phyloP scores from a whole-genome alignment of 2,329 filamentous ascomycete genomes.

The Venturia carpophila region DNA sequence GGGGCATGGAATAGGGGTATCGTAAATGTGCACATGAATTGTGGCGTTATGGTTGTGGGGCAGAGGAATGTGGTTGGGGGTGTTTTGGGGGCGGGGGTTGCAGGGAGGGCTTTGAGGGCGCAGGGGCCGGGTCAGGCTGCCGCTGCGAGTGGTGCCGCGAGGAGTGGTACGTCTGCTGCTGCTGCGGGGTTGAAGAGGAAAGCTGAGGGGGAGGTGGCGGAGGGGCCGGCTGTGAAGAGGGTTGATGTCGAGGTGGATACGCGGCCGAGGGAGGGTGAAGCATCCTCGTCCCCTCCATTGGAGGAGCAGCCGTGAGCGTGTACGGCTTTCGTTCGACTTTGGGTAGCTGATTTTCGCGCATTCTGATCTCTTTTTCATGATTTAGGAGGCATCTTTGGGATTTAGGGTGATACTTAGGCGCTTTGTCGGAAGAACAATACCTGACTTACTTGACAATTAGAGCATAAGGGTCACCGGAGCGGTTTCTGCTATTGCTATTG shows the following conservation, averaged over 20 bases:
- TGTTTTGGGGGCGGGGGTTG: background rate
- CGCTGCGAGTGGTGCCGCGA: background rate
- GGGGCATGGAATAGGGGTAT: background rate
- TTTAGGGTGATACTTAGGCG: background rate
- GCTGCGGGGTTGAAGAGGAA: background rate
- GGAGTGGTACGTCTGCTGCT: background rate
- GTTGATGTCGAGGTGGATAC: background rate
- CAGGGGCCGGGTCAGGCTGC: background rate
- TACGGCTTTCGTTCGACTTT: too few species aligned
- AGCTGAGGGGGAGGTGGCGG: background rate
- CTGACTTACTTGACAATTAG: background rate
- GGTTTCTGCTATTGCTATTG: too few species aligned
- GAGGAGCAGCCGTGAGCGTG: background rate
- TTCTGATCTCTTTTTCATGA: background rate
- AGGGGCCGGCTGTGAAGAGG: background rate
- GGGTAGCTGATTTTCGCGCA: background rate
- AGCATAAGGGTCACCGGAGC: background rate
- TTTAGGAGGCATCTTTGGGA: background rate
- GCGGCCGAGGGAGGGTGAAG: background rate
- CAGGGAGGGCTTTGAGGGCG: background rate
- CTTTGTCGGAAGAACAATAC: background rate
- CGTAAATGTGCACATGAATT: background rate
- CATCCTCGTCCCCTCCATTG: background rate
- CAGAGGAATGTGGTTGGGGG: background rate
- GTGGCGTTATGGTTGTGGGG: background rate